Base-by-base conservation (phyloP, 116 monocot species). In the Trichopus zeylanicus region DNA sequence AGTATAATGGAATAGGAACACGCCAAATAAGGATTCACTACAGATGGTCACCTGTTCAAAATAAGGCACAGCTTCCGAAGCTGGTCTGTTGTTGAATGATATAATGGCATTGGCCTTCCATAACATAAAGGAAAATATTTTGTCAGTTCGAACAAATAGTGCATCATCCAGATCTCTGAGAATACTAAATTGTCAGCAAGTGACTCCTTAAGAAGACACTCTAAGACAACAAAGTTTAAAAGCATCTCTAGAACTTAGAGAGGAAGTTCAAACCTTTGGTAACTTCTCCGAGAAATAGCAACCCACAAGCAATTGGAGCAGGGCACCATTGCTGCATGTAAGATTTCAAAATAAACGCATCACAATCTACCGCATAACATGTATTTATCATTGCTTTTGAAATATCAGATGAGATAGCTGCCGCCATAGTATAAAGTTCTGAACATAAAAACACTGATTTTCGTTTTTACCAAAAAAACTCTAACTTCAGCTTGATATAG, bases 61-160 rank as follows among this genome's bases (percentile, higher is more conserved):
- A 70, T 95, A 90, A 7, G 91, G 95, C 21, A 95, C 90, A 55
- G 95, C 95, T 60, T 87, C 87, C 31, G 87, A 63, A 37, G 90
- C 95, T 18, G 95, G 84, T 65, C 65, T 87, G 66, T 95, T 95
- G 69, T 87, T 90, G 84, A 90, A 95, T 8, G 95, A 95, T 29
- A 95, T 59, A 42, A 90, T 61, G 21, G 53, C 95, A 79, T 95
- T 95, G 51, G 95, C 90, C 95, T 90, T 59, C 31, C 37, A 66
- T 19, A 62, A 59, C 8, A 73, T 42, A 57, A 18, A 71, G 1
- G 55, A 26, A 57, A 33, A 54, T 30, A 20, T 48, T 62, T 33
- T 4, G 4, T 65, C 37, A 42, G 42, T 42, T 42, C 42, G n/a
- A 42, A 42, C 37, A 13, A 42, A 3, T 16, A 42, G 0, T 13